Percentiles rank a stretch among this genome's conserved stretches.
Evolutionary conservation across 1,284 basidiomycete genomes (phyloP).

Genomic region (Leucoagaricus sp.): DNA sequence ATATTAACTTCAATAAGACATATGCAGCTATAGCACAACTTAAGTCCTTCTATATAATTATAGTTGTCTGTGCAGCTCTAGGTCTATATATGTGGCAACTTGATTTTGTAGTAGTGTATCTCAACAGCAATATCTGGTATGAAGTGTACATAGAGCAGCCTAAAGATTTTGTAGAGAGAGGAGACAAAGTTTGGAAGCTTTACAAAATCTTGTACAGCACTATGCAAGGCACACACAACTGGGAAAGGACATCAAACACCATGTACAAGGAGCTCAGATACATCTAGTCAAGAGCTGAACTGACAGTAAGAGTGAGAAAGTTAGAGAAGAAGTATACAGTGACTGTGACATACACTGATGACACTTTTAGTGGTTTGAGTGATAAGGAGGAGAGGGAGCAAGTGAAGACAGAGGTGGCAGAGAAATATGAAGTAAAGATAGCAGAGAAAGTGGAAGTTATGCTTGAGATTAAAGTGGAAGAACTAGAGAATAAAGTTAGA

Average conservation of each 20-base stretch:
- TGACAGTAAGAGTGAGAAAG: neutral
- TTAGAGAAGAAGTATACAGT: neutral
- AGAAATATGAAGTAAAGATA: neutral
- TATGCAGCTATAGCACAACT: constrained; percentile 9
- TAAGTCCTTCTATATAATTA: constrained; percentile 24
- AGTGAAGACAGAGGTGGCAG: neutral
- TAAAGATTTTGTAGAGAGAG: too few species aligned
- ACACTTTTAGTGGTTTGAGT: neutral
- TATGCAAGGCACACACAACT: too few species aligned
- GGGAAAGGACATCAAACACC: too few species aligned
- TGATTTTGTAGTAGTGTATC: too few species aligned
- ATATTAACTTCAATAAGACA: constrained; percentile 5
- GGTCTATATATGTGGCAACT: constrained; percentile 32
- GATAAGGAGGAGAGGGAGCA: neutral
- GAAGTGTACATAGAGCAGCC: too few species aligned
- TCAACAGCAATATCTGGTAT: too few species aligned
- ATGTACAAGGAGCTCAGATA: too few species aligned
- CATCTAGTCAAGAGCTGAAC: too few species aligned
- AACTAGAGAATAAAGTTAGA: neutral
- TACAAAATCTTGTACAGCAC: too few species aligned
- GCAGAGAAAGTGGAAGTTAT: neutral
- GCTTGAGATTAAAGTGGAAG: neutral
- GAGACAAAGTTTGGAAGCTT: too few species aligned
- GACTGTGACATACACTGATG: neutral
- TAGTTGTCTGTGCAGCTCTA: constrained; percentile 29